Evolutionary conservation across 495 filamentous ascomycete genomes (phyloP), one percentile per base, ranked within the genome.

Genomic region (Aspergillus baeticus): DNA sequence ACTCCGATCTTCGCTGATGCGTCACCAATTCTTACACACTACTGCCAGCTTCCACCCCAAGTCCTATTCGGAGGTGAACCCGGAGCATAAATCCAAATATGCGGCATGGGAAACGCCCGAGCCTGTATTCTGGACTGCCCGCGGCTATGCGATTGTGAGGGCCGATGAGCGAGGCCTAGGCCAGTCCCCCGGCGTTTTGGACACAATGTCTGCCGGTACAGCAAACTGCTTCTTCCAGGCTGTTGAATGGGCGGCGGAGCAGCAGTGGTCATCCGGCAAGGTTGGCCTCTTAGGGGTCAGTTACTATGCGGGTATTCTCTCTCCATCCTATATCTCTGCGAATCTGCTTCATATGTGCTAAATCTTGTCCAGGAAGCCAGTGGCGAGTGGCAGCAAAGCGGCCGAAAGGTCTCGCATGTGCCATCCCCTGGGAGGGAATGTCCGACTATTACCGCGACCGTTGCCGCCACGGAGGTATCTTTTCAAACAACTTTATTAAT

Each of bases 371-470:
- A 13, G 80, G 80, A n/a, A 72, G 51, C 43, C 82, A 85, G 66
- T 85, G 81, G 81, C 70, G 80, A 0, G 81, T 83, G 0, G 81
- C 82, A 0, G 81, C 82, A 10, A 69, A 78, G 18, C 61, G 69
- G 26, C 82, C 82, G 0, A 76, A 74, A 58, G 81, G 81, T 2
- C 55, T 84, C 29, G 66, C 76, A 0, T 71, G 70, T 17, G 80
- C 81, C 8, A 67, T 84, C 3, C 82, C 82, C 0, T 84, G 80
- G 80, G 83, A 86, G 62, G 82, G 83, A 20, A 81, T 84, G 76
- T 75, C 74, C 1, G 81, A 84, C 51, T 80, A 79, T 55, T 85
- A 84, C 61, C 72, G 79, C 0, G 81, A 84, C 46, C 66, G 75
- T 10, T 78, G 74, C 44, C 72, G 81, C 3, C 84, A 86, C 49